Evolutionary conservation across 768 basidiomycete genomes (phyloP), one percentile per base, ranked within the genome.

Genomic region (Panus rudis): DNA sequence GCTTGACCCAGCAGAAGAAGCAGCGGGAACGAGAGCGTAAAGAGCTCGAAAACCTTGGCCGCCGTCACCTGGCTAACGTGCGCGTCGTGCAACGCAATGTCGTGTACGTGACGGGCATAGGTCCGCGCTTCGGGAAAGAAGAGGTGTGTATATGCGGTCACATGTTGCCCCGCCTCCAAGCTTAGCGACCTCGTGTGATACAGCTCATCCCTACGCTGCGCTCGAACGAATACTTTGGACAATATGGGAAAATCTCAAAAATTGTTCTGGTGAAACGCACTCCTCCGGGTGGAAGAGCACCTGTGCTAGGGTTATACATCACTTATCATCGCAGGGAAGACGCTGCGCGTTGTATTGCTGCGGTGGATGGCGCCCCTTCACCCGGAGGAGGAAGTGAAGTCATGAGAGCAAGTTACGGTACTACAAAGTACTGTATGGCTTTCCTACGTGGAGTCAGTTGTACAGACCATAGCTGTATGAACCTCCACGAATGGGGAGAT

Each of bases 161-260:
- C n/a, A 3, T 13, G 32, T 43, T 19, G 52, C 45, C 38, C 47
- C 39, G 37, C 39, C 40, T 41, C 20, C 33, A 35, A 14, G 33
- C 21, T 14, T 35, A 7, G 33, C 21, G 8, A 17, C 7, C 16
- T 35, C 23, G 23, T 20, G 48, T 22, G 21, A n/a, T 39, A n/a
- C 39, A 60, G 92, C 78, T 92, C 35, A 90, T 97, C 52, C 84
- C 92, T 1, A 89, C 92, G 11, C 68, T 99, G 30, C 88, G 94
- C 35, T 92, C 91, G 4, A 84, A 83, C 52, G 96, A 99, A 53
- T 97, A 96, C 60, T 98, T 98, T 60, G 96, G 96, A 8, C 92
- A 96, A 60, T 99, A 97, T 63, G 96, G 96, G 53, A 97, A 93
- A 70, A 97, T 99, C 53, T 80, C 84, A 32, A 94, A 94, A 69